A percentile compares a stretch with the other conserved stretches of the same genome.
Conservation (phyloP, 495 filamentous ascomycete species). For the Beverwykella pulmonaria region DNA sequence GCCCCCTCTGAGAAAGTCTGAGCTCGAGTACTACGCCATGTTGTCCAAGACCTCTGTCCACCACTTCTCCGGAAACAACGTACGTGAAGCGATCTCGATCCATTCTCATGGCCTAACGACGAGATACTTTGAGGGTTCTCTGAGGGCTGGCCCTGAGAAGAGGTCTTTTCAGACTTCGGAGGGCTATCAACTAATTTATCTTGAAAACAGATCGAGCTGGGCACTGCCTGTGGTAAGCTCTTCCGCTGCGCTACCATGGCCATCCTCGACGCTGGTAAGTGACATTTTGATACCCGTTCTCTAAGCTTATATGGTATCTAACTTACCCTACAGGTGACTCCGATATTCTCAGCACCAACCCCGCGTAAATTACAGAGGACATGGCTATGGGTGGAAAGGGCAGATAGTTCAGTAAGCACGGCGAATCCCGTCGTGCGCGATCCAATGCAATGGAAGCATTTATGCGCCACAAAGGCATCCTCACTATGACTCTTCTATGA, state of each 20-base stretch:
- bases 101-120: constrained; percentile 41
- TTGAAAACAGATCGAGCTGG: constrained; percentile 81
- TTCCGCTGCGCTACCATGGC: constrained; percentile 92
- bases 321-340: constrained; percentile 66
- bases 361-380: constrained; percentile 52
- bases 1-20: constrained; percentile 90
- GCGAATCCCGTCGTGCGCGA: neutral
- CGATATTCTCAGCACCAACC: constrained; percentile 80
- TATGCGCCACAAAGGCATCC: constrained; percentile 3
- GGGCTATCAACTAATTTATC: constrained; percentile 61
- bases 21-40: constrained; percentile 81
- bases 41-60: constrained; percentile 70
- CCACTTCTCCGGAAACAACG: constrained; percentile 97
- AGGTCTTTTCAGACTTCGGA: constrained; percentile 80
- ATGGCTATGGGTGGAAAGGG: neutral
- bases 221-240: constrained; percentile 90
- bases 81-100: constrained; percentile 58
- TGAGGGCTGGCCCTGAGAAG: constrained; percentile 69
- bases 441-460: constrained; percentile 22
- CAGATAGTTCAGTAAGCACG: constrained; percentile 1
- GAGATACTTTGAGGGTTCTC: constrained; percentile 31
- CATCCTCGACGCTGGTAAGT: constrained; percentile 76
- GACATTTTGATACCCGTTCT: neutral
- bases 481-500: constrained; percentile 8
- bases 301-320: neutral